Percentiles rank a stretch among this genome's conserved stretches.
These are phyloP conservation scores for Oryza brachyantha DNA, from an alignment of 176 grass and related monocot species.

Conservation along the genomic window DNA sequence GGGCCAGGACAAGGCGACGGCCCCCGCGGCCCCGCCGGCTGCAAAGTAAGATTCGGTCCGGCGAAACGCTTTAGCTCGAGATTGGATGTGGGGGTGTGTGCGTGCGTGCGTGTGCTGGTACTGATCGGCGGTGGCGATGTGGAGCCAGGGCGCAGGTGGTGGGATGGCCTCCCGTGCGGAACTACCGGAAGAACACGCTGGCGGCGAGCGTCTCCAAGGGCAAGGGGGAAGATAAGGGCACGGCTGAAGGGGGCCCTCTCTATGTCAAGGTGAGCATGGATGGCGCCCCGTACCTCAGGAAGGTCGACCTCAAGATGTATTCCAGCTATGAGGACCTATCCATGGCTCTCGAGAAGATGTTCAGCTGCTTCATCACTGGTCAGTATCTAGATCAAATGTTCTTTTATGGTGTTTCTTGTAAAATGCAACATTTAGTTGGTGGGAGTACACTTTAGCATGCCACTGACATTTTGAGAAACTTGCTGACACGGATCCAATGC, in stretches of 20 bases:
- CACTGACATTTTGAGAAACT: background rate
- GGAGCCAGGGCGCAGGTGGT: conserved; percentile 67
- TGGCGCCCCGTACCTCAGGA: conserved; percentile 69
- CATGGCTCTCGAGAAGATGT: conserved; percentile 63
- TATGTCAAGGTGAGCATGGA: conserved; percentile 88
- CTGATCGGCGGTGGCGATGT: background rate
- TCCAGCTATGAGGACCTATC: conserved; percentile 62
- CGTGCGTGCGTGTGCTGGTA: background rate
- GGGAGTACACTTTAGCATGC: background rate
- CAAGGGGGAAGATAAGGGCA: conserved; percentile 35
- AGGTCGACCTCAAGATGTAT: conserved; percentile 70
- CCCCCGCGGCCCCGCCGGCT: conserved; percentile 24
- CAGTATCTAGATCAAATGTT: background rate
- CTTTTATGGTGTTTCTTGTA: background rate
- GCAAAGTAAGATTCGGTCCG: conserved; percentile 45
- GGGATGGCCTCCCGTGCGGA: conserved; percentile 81
- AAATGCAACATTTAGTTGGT: background rate
- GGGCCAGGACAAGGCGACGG: conserved; percentile 3
- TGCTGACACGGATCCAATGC: background rate
- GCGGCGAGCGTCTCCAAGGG: conserved; percentile 43
- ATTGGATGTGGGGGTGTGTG: background rate
- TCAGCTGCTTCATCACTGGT: conserved; percentile 76
- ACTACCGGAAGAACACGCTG: conserved; percentile 69
- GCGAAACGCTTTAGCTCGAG: background rate
- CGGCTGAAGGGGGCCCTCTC: conserved; percentile 22